Evolutionary conservation across 2,329 filamentous ascomycete genomes (phyloP).

Genomic region (Penicillium brasilianum): DNA sequence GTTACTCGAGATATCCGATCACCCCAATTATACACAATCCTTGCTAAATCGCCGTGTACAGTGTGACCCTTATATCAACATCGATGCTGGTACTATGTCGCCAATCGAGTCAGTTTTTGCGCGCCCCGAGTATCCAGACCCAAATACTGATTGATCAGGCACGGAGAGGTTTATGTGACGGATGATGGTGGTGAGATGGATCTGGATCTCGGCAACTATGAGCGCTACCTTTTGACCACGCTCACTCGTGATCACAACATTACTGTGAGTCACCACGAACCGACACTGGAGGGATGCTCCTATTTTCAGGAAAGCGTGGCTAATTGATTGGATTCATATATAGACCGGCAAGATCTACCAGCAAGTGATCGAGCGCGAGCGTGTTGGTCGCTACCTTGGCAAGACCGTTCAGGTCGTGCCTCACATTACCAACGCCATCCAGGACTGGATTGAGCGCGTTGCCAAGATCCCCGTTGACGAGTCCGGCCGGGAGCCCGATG

Average conservation of each 20-base stretch:
- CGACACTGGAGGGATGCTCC: not conserved
- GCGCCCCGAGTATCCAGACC: slow-evolving; percentile 4
- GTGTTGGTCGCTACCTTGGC: slow-evolving; percentile 79
- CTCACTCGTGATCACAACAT: slow-evolving; percentile 91
- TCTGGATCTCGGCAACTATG: slow-evolving; percentile 77
- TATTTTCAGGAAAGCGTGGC: not conserved
- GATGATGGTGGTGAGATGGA: slow-evolving; percentile 80
- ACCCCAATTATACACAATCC: not conserved
- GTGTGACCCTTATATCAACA: slow-evolving; percentile 71
- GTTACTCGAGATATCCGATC: not conserved
- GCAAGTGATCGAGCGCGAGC: slow-evolving; percentile 78
- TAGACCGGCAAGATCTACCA: slow-evolving; percentile 68
- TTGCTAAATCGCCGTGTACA: slow-evolving; percentile 1
- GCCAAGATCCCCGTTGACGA: slow-evolving; percentile 86
- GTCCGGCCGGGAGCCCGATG: slow-evolving; percentile 79
- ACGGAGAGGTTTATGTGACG: slow-evolving; percentile 89
- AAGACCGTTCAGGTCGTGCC: slow-evolving; percentile 90
- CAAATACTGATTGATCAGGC: slow-evolving; percentile 53
- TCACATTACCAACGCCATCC: slow-evolving; percentile 88
- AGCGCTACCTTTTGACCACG: slow-evolving; percentile 80
- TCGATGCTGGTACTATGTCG: slow-evolving; percentile 73
- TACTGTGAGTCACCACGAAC: slow-evolving; percentile 77
- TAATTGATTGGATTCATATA: not conserved
- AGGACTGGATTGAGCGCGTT: slow-evolving; percentile 90
- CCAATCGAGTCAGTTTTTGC: slow-evolving; percentile 31